phyloP scores from a whole-genome alignment of 345 rosid species.

The Iberis pinnata region DNA sequence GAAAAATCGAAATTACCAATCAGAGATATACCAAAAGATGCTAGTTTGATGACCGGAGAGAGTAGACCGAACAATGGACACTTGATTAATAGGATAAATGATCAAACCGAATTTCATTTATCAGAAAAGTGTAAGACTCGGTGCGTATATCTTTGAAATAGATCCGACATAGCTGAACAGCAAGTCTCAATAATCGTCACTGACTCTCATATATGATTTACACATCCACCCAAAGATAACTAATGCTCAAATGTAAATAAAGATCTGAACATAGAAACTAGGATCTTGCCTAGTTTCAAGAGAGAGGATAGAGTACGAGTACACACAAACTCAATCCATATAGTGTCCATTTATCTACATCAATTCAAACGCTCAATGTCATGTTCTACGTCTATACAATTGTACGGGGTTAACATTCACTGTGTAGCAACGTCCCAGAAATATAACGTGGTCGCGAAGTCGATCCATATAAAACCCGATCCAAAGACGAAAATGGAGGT shows the following conservation, averaged over 20 bases:
- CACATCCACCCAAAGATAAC: not conserved
- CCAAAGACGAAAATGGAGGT: not conserved
- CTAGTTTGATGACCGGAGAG: slow-evolving; percentile 1
- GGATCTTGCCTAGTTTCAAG: not conserved
- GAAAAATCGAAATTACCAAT: not conserved
- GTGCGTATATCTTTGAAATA: not conserved
- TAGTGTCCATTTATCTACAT: not conserved
- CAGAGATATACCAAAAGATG: slow-evolving; percentile 4
- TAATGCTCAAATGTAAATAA: not conserved
- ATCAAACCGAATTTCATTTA: not conserved
- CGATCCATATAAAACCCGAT: not conserved
- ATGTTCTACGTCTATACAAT: not conserved
- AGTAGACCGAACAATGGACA: not conserved
- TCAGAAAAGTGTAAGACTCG: not conserved
- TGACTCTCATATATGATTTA: slow-evolving; percentile 2
- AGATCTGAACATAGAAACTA: not conserved
- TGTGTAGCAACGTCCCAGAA: not conserved
- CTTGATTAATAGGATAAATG: too few species aligned
- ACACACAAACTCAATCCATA: not conserved
- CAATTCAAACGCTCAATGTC: not conserved
- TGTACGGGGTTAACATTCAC: not conserved
- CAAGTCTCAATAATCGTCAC: not conserved
- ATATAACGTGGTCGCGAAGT: not conserved
- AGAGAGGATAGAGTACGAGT: not conserved
- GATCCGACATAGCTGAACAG: not conserved